Base-by-base conservation (phyloP, 2,329 filamentous ascomycete species). In the Phyllosticta ampelicida region DNA sequence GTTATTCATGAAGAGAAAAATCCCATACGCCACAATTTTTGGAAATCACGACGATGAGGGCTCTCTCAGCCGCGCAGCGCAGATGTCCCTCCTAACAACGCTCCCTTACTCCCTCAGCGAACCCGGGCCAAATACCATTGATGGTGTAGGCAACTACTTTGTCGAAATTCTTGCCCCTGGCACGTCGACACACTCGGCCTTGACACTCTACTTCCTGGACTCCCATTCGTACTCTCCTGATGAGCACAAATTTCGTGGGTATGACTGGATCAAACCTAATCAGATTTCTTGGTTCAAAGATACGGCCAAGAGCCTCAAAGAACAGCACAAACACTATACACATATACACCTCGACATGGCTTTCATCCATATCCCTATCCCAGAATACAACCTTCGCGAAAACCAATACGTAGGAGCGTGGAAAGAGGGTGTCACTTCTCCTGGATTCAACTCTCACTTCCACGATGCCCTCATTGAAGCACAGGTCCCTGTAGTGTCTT, bases 41-140 rank as follows among this genome's bases (percentile, higher is more conserved):
- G 94, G 94, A 59, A 99, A 99, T 70, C 94, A 99, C 71, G 94
- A 99, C 68, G 92, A 97, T 66, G 92, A 97, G 76, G 86, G 86
- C 30, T 84, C 88, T 51, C 80, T 96, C 63, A 83, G 85, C 16
- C 86, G 94, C 58, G 77, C 81, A 4, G 82, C 83, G 2, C 86
- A 94, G 67, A 97, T 99, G 91, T 78, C 84, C 3, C 78, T 99
- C 13, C 84, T 96, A 65, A 85, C 96, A 70, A 84, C 85, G 0
- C 79, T 99, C 0, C 94, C 94, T 0, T 96, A 89, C 72, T 96
- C 90, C 1, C 79, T 99, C 19, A 90, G 90, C n/a, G 77, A 81
- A 61, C 82, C 90, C 4, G 94, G 94, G 0, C 90, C 94, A 0
- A 83, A 85, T 51, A 84, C 89, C 30, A 81, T 97, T 53, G 90